Conservation (phyloP, 345 rosid genomes). For the Syzygium oleosum region DNA sequence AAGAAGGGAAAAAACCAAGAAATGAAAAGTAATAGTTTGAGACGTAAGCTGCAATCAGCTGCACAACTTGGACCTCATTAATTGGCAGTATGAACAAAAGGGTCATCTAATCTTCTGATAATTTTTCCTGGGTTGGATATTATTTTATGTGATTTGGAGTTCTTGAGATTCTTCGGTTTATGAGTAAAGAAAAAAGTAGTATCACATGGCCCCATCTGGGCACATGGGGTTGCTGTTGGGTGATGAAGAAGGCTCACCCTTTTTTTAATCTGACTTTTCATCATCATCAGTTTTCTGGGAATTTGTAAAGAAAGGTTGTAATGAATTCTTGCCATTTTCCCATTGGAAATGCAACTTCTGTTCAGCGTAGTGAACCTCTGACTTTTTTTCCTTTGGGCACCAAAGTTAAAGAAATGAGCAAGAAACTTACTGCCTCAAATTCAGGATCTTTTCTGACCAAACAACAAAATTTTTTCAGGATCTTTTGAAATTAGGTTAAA, state of each 20-base stretch:
- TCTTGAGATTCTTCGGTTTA: background rate
- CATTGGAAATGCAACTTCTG: background rate
- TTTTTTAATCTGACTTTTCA: background rate
- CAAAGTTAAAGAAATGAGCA: background rate
- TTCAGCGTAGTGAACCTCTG: background rate
- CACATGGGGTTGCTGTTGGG: constrained; percentile 1
- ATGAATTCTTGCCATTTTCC: background rate
- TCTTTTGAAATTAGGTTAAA: constrained; percentile 10
- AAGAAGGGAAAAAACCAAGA: too few relatives aligned
- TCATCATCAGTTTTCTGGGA: background rate
- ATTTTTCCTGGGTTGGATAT: background rate
- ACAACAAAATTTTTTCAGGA: constrained; percentile 1
- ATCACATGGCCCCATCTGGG: background rate
- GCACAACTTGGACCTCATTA: background rate
- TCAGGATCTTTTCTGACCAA: constrained; percentile 12
- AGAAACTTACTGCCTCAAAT: constrained; percentile 12
- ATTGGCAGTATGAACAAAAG: background rate
- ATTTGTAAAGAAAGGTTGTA: background rate
- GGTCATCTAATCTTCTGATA: background rate
- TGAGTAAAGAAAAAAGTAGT: background rate
- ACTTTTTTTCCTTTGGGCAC: background rate
- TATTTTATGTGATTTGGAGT: background rate
- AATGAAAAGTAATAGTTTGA: background rate
- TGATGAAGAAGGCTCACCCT: background rate
- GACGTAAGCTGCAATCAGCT: background rate